Percentiles rank a stretch among this genome's conserved stretches.
These are phyloP conservation scores for Protomyces lactucae-debilis DNA, from an alignment of 1,139 yeast genomes.

Conservation along the genomic window DNA sequence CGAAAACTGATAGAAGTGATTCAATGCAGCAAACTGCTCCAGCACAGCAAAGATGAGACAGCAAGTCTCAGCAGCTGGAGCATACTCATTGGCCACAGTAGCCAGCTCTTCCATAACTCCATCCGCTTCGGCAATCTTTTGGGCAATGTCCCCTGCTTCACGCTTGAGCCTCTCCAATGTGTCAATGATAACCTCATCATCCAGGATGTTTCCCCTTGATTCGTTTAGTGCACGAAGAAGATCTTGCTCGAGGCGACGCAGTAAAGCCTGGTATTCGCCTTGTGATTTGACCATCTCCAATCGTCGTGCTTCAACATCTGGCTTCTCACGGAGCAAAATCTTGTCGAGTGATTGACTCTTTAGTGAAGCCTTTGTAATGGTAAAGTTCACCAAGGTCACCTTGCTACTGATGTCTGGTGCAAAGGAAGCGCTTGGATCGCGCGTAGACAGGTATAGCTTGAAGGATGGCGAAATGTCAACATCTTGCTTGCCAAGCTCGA, in stretches of 20 bases:
- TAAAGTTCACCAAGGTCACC: constrained; percentile 61
- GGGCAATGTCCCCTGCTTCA: constrained; percentile 55
- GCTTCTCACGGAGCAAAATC: constrained; percentile 53
- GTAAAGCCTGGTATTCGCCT: constrained; percentile 54
- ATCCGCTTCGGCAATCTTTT: constrained; percentile 53
- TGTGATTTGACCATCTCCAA: constrained; percentile 51
- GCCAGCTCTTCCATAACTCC: constrained; percentile 54
- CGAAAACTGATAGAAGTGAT: constrained; percentile 57
- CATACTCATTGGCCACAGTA: constrained; percentile 46
- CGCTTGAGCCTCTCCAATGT: constrained; percentile 61
- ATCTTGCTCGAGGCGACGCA: constrained; percentile 57
- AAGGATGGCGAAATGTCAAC: constrained; percentile 67
- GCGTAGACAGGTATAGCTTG: constrained; percentile 56
- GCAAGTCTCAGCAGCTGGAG: constrained; percentile 54
- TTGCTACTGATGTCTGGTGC: constrained; percentile 59
- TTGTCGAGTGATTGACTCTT: constrained; percentile 59
- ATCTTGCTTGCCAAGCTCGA: constrained; percentile 57
- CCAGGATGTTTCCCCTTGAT: constrained; percentile 60
- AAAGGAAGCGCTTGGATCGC: constrained; percentile 47
- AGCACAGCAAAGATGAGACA: constrained; percentile 50
- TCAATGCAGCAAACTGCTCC: constrained; percentile 45
- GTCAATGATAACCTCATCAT: constrained; percentile 56
- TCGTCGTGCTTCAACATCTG: constrained; percentile 63
- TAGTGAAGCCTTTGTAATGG: constrained; percentile 62
- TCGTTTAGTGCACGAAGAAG: constrained; percentile 56